Base-by-base conservation (phyloP, 1,284 basidiomycete genomes). In the Ceratobasidium theobromae region DNA sequence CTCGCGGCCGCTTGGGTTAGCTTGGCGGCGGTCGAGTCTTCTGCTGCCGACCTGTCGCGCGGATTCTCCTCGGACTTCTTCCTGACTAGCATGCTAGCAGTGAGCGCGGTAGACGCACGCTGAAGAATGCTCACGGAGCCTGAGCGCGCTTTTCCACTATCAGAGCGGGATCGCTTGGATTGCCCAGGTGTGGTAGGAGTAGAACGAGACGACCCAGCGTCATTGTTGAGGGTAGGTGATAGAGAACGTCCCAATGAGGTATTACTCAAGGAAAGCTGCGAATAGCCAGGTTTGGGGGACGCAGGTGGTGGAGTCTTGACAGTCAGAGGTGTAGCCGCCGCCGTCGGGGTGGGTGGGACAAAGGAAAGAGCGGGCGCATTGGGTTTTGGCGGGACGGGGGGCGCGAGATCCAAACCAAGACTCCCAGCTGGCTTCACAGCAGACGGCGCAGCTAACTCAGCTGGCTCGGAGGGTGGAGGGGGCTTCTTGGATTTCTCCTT, bases 61-160 rank as follows among this genome's bases (percentile, higher is more conserved):
- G 58, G 48, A 2, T 77, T 86, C 73, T 93, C 91, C 0, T 82
- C 76, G 1, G 87, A 89, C 76, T 88, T 92, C 77, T 93, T 93
- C 68, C 86, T 78, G 48, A 91, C 88, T 8, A 93, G 77, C 0
- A 88, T 88, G 4, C 88, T 87, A 4, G 88, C 89, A 71, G 91
- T 89, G 2, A 93, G 73, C 0, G 76, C 93, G 0, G 92, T 95
- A 0, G 93, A 95, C 0, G 93, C 94, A 4, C 94, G 85, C 71
- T 96, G 94, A 80, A 97, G 89, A 75, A 97, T 95, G 73, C 88
- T 95, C 64, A 96, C 89, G 66, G 93, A 95, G 4, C 90, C 89
- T 1, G 90, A 86, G 5, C 93, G 81, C 30, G 75, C 78, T 73
- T 93, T 94, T 60, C 80, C 74, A 14, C 55, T 68, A 5, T 71